Evolutionary conservation across 78 protist species (phyloP), one percentile per base, ranked within the genome.

Genomic region (Protostelium mycophagum): DNA sequence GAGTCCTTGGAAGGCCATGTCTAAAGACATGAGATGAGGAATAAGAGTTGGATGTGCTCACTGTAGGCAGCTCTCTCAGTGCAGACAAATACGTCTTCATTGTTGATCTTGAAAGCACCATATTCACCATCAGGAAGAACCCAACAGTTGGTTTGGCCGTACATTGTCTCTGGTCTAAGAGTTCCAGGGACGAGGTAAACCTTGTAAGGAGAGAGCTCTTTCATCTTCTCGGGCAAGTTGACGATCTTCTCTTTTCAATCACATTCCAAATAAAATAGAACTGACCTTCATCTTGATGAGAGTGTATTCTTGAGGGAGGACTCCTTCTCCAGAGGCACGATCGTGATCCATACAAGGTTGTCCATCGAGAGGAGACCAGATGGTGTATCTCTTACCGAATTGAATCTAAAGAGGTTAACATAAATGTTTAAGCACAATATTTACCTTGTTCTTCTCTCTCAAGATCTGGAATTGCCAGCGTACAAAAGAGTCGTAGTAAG

Each of bases 281-380:
- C 16, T 85, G 35, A 98, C 89, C 51, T 91, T 38, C 73, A 99
- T 36, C 93, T 98, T 98, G 95, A 99, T 96, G 36, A 97, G 86
- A 16, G 97, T 95, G 96, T 99, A 99, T 91, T 99, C 99, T 92
- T 99, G 99, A 38, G 97, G 98, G 0, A 34, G 91, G 28, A 96
- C 98, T 84, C 99, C 99, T 87, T 98, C 99, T 86, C 99, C 99
- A 25, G 51, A 83, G n/a, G 97, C 84, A 28, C 99, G 91, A 86
- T 99, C 99, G 97, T 99, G 99, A 96, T 99, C 99, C 36, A 98
- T 97, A 93, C 99, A 99, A 38, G 99, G 99, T 91, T 99, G 99
- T 28, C 89, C 89, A 94, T 99, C 99, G 35, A 63, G 83, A 34
- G 98, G 96, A 25, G 99, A 97, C 97, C 92, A 99, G 85, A 99